A percentile compares a stretch with the other conserved stretches of the same genome.
Evolutionary conservation across 2,329 filamentous ascomycete species (phyloP).

Genomic region (Lasiodiplodia citricola): DNA sequence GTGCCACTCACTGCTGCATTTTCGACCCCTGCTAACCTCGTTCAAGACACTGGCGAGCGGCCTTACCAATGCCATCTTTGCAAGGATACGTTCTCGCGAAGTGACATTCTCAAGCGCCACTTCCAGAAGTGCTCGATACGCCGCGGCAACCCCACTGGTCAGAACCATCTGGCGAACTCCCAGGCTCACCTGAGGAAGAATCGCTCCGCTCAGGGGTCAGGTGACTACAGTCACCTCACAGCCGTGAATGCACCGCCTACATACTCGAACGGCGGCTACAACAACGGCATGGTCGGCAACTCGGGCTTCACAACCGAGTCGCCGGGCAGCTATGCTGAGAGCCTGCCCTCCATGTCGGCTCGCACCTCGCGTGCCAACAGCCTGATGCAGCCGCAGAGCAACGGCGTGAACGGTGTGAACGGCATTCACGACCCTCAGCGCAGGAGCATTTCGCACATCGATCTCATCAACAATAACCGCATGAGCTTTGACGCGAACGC

Average conservation of each 20-base stretch:
- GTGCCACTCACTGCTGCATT: conserved; percentile 49
- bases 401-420: conserved; percentile 34
- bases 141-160: conserved; percentile 92
- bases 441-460: conserved; percentile 30
- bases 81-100: conserved; percentile 96
- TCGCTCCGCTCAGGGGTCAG: conserved; percentile 36
- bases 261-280: conserved; percentile 24
- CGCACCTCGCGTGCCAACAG: conserved; percentile 57
- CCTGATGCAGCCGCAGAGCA: conserved; percentile 47
- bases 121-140: conserved; percentile 99
- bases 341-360: conserved; percentile 50
- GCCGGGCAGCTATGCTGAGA: conserved; percentile 39
- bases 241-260: conserved; percentile 22
- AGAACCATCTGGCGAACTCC: conserved; percentile 91
- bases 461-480: conserved; percentile 24
- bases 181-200: conserved; percentile 85
- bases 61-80: conserved; percentile 98
- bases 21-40: conserved; percentile 33
- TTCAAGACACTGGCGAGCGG: conserved; percentile 89
- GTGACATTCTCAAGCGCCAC: conserved; percentile 97
- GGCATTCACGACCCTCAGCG: conserved; percentile 39
- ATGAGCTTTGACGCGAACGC: conserved; percentile 31
- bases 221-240: conserved; percentile 39
- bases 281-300: conserved; percentile 35
- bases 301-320: conserved; percentile 41